Percentiles rank a stretch among this genome's conserved stretches.
Conservation (phyloP, 83 land plant genomes). For the Thuja plicata region DNA sequence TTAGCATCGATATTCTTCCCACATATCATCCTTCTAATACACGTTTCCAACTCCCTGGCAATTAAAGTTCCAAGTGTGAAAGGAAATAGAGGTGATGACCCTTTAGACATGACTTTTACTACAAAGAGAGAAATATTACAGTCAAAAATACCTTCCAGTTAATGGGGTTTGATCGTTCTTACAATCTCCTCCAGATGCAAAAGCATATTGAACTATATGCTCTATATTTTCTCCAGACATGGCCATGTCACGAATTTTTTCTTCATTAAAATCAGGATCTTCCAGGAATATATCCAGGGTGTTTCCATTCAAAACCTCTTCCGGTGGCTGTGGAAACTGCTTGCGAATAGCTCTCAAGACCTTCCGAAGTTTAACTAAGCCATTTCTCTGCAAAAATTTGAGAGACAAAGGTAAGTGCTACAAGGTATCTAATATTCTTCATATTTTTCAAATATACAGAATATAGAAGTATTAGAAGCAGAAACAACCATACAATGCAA, state of each 20-base stretch:
- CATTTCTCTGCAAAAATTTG: conserved; percentile 59
- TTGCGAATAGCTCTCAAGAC: conserved; percentile 90
- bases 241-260: conserved; percentile 58
- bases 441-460: background rate
- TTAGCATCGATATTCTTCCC: conserved; percentile 26
- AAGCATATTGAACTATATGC: conserved; percentile 6
- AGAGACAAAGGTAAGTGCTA: conserved; percentile 4
- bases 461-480: background rate
- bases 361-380: conserved; percentile 83
- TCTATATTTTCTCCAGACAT: conserved; percentile 5
- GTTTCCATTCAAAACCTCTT: conserved; percentile 62
- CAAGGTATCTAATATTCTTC: background rate
- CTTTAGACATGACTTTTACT: background rate
- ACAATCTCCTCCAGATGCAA: background rate
- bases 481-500: background rate
- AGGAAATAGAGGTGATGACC: background rate
- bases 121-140: background rate
- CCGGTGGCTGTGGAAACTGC: conserved; percentile 93
- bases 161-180: background rate
- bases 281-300: conserved; percentile 82
- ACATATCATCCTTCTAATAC: conserved; percentile 11
- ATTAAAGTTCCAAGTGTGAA: background rate
- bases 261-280: conserved; percentile 75
- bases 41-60: conserved; percentile 6
- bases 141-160: conserved; percentile 11